phyloP scores from a whole-genome alignment of 2,329 filamentous ascomycete genomes.

The Paracorniculantispora psalliotae region DNA sequence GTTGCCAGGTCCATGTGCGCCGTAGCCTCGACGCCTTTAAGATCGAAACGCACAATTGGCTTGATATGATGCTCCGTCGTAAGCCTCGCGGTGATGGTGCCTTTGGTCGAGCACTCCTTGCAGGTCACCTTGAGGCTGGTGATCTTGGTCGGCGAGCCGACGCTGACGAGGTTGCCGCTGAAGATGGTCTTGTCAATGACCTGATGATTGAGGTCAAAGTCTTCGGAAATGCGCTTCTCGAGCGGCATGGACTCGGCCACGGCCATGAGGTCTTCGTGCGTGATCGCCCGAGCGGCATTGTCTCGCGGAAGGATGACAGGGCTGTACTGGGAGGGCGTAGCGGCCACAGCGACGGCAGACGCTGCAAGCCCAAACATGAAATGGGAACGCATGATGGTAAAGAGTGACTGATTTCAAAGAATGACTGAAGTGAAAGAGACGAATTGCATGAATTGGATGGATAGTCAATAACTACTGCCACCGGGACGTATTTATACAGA shows the following conservation, averaged over 20 bases:
- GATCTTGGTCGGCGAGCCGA: conserved; percentile 8
- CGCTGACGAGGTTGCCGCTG: conserved; percentile 5
- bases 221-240: conserved; percentile 18
- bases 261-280: background rate
- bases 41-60: conserved; percentile 37
- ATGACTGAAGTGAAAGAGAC: background rate
- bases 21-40: conserved; percentile 41
- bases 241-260: background rate
- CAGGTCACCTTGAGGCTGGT: conserved; percentile 34
- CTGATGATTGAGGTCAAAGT: conserved; percentile 14
- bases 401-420: background rate
- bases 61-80: conserved; percentile 32
- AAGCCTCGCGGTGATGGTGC: conserved; percentile 39
- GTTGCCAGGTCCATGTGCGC: conserved; percentile 42
- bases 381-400: background rate
- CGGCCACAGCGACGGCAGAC: background rate
- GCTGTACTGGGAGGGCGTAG: background rate
- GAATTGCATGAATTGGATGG: background rate
- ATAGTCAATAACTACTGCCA: no score
- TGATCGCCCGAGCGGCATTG: background rate
- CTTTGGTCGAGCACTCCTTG: conserved; percentile 44
- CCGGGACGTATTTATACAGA: no score
- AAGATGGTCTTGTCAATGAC: conserved; percentile 15
- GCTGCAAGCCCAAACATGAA: background rate
- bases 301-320: background rate